Base-by-base conservation (phyloP, 2,329 filamentous ascomycete genomes). In the Didymosphaeria variabile region DNA sequence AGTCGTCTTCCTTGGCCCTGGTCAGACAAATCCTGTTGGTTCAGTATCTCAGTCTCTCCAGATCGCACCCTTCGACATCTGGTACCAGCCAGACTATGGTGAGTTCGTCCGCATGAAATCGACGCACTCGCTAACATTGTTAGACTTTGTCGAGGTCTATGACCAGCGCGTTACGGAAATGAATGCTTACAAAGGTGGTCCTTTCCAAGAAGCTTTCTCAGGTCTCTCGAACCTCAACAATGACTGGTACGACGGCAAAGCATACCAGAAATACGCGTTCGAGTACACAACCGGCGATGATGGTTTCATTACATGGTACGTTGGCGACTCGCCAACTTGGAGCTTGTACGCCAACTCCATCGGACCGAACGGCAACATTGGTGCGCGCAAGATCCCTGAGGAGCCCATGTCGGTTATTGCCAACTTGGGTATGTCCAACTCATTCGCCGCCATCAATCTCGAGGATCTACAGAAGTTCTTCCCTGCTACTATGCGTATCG, bases 381-480 rank as follows among this genome's bases (percentile, higher is more conserved):
- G 88, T 7, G 86, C 89, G 67, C 82, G 90, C 65, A 77, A 85
- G 21, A 86, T 91, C 55, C 88, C 89, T 0, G 79, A 87, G 66
- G 90, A 92, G 71, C 90, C 90, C 1, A 84, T 92, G 87, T 73
- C 87, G 1, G 78, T 91, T 19, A 82, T 91, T 67, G 83, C 88
- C 79, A 92, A 92, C 71, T 86, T 91, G 68, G 90, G 90, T 69
- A 90, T 92, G 86, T 88, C 87, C 5, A 83, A 83, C 68, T 86
- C 85, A 75, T 91, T 91, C 74, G 86, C 89, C 0, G 75, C 81
- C 5, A 79, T 91, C 63, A 87, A 91, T 69, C 76, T 87, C 60
- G 83, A 82, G 1, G 86, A 84, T 31, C 77, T 91, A 26, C 79
- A 74, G 5, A 69, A 82, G 17, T 77, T 86, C 46, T 81, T 90